Evolutionary conservation across 805 yeast species (phyloP).

Genomic region (Crinitomyces ghanaensis): DNA sequence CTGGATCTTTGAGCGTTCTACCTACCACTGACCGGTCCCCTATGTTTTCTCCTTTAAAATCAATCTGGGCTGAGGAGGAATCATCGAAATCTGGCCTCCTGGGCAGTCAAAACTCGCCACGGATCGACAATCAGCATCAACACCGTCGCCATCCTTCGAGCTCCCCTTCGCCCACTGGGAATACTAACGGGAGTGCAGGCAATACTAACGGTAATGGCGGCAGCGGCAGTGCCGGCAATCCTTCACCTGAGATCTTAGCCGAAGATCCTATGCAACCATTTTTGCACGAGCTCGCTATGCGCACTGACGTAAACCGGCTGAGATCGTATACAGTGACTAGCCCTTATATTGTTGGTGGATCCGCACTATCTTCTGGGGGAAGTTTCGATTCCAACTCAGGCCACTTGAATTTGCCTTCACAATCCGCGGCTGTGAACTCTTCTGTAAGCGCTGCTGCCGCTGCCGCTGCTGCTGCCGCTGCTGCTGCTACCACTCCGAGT

Average conservation of each 20-base stretch:
- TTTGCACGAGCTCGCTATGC: constrained; percentile 20
- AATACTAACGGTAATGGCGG: constrained; percentile 1
- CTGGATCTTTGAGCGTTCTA: constrained; percentile 19
- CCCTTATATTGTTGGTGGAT: no score
- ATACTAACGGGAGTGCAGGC: constrained; percentile 2
- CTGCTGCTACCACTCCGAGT: constrained; percentile 6
- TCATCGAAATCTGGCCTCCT: no score
- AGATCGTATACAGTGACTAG: constrained; percentile 23
- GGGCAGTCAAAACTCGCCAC: background rate
- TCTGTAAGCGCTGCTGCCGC: background rate
- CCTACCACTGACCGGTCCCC: constrained; percentile 19
- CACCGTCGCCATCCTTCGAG: background rate
- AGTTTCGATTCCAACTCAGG: no score
- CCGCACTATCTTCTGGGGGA: constrained; percentile 12
- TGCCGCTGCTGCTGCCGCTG: background rate
- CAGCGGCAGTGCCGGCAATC: constrained; percentile 3
- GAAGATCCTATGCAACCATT: constrained; percentile 22
- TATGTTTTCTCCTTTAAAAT: constrained; percentile 19
- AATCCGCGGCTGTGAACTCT: no score
- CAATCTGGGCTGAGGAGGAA: constrained; percentile 24
- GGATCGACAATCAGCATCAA: constrained; percentile 1
- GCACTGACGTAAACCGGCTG: constrained; percentile 23
- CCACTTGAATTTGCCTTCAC: no score
- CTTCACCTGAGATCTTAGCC: no score
- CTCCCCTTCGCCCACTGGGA: background rate